Evolutionary conservation across 192 early-diverging fungal species (phyloP), one percentile per base, ranked within the genome.

Genomic region (Coemansia sp.): DNA sequence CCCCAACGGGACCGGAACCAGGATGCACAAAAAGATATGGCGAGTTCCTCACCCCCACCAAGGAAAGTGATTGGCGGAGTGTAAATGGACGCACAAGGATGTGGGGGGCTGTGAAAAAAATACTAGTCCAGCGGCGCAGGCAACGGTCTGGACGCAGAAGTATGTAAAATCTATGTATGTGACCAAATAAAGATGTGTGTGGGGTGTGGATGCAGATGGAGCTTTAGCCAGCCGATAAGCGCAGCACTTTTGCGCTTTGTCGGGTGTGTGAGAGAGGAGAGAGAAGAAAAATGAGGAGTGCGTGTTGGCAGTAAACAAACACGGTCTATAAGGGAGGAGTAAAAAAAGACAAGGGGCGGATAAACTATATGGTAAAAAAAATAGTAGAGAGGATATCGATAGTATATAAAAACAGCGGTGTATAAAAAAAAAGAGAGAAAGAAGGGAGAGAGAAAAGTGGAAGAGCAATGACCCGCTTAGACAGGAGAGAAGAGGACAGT

Each of bases 371-470:
- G 41, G 39, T 24, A 50, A 32, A 64, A 38, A 62, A 60, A 53
- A 60, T 64, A 65, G 38, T 61, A 55, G 61, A 55, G 61, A 60
- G 67, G 74, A 76, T 76, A 76, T 76, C 64, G 74, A 76, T 76
- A 76, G 74, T 76, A 61, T 56, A 71, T 55, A 61, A 70, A 76
- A 66, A 65, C 32, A 60, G 58, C 45, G 49, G 35, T 35, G 65
- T 20, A 62, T 64, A 24, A 60, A 53, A 50, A 60, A 70, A 67
- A 69, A 67, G 63, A 32, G 24, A 24, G 24, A 24, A 65, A 55
- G 27, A 41, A 43, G 32, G 64, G 69, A 64, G 62, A 62, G 40
- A 47, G 53, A 24, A 24, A 24, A 24, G 41, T 13, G 50, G 41
- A 18, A 68, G 64, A 60, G 53, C 29, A 56, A 56, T 32, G 53